phyloP scores from a whole-genome alignment of 305 asterid genomes.

The Ruellia speciosa region DNA sequence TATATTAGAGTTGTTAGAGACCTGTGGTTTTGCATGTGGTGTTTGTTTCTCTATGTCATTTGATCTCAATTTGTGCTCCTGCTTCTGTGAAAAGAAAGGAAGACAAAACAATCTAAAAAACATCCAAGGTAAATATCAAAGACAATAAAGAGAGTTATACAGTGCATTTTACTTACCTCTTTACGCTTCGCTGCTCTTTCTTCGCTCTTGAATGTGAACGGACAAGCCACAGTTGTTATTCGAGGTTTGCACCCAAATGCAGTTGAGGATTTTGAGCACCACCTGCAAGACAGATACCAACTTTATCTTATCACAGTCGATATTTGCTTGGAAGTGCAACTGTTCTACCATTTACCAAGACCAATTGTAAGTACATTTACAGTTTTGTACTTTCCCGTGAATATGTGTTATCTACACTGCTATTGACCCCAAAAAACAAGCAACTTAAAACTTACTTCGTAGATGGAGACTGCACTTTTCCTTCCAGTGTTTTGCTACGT shows the following conservation, averaged over 20 bases:
- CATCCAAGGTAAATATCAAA: no score
- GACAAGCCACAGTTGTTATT: constrained; percentile 34
- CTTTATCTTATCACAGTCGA: no score
- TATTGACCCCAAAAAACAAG: no score
- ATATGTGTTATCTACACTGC: no score
- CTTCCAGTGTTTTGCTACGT: constrained; percentile 24
- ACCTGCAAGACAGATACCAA: no score
- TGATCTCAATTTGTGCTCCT: constrained; percentile 45
- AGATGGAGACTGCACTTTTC: constrained; percentile 25
- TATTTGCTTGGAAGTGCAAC: constrained; percentile 25
- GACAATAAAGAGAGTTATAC: constrained; percentile 10
- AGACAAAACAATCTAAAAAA: no score
- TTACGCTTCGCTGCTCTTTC: constrained; percentile 74
- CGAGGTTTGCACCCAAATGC: constrained; percentile 30
- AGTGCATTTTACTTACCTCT: constrained; percentile 40
- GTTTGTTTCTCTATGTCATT: constrained; percentile 39
- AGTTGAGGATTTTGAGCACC: constrained; percentile 26
- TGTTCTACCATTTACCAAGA: constrained; percentile 23
- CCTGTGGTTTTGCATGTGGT: constrained; percentile 49
- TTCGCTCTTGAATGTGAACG: constrained; percentile 72
- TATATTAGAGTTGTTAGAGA: not conserved
- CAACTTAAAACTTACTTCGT: constrained; percentile 30
- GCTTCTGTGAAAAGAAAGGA: constrained; percentile 68
- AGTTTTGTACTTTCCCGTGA: no score
- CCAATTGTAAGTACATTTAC: no score